A percentile compares a stretch with the other conserved stretches of the same genome.
phyloP scores from a whole-genome alignment of 2,329 filamentous ascomycete genomes.

The Chalaropsis thielavioides region DNA sequence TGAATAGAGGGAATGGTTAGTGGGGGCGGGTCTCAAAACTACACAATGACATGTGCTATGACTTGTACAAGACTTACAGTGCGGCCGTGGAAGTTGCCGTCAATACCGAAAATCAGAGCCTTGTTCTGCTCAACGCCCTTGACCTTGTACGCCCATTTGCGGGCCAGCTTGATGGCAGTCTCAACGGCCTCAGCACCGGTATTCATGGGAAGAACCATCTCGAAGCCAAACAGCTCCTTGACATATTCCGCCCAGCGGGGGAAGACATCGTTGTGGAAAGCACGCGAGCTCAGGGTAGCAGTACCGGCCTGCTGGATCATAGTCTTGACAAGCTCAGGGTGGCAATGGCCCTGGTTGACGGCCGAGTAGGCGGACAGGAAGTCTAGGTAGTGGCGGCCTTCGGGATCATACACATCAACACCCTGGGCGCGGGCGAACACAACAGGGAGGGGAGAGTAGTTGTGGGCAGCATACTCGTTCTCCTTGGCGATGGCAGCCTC shows the following conservation, averaged over 20 bases:
- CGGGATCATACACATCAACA: conserved; percentile 89
- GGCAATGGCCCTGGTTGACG: conserved; percentile 96
- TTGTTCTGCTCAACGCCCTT: conserved; percentile 77
- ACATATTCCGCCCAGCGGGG: conserved; percentile 90
- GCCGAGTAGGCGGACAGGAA: conserved; percentile 97
- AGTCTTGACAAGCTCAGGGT: conserved; percentile 86
- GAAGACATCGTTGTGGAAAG: conserved; percentile 98
- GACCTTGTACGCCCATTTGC: conserved; percentile 96
- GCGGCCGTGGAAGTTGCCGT: conserved; percentile 91
- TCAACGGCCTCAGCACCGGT: conserved; percentile 93
- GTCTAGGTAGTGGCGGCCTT: conserved; percentile 89
- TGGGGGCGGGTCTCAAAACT: background rate
- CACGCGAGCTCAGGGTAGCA: conserved; percentile 80
- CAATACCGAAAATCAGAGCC: conserved; percentile 69
- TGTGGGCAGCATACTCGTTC: conserved; percentile 80
- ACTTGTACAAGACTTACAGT: conserved; percentile 46
- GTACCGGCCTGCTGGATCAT: conserved; percentile 78
- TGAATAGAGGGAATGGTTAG: conserved; percentile 24
- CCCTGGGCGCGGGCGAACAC: conserved; percentile 80
- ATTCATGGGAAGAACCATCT: conserved; percentile 98
- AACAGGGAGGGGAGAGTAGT: conserved; percentile 93
- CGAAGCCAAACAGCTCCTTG: conserved; percentile 76
- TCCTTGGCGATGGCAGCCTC: conserved; percentile 66
- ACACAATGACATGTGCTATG: no score
- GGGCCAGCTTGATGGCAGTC: conserved; percentile 87